Conservation (phyloP, 2,329 filamentous ascomycete species). For the Ceratocystis papillata region DNA sequence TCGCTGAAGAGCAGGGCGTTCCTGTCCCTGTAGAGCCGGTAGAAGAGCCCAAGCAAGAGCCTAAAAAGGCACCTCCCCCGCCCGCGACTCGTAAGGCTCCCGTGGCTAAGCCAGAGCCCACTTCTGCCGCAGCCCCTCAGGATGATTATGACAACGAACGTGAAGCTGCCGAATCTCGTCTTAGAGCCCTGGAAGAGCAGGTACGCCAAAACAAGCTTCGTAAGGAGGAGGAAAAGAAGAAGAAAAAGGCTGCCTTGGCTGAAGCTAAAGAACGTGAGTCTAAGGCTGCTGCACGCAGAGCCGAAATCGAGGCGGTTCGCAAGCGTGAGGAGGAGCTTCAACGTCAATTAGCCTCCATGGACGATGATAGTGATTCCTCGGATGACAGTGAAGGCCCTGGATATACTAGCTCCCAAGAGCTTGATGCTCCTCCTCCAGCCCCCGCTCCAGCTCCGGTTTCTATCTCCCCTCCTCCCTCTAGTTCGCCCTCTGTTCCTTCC, state of each 20-base stretch:
- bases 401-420: conserved; percentile 53
- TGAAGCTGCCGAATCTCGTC: conserved; percentile 67
- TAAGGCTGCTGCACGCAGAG: conserved; percentile 70
- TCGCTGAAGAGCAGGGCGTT: conserved; percentile 63
- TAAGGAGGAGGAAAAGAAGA: conserved; percentile 92
- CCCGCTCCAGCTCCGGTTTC: conserved; percentile 35
- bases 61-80: conserved; percentile 62
- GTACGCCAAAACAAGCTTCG: conserved; percentile 86
- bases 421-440: conserved; percentile 38
- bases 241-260: conserved; percentile 75
- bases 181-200: conserved; percentile 86
- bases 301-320: conserved; percentile 82
- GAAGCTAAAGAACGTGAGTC: conserved; percentile 83
- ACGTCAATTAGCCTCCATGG: conserved; percentile 67
- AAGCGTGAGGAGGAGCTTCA: conserved; percentile 85
- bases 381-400: conserved; percentile 70
- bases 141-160: conserved; percentile 70
- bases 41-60: conserved; percentile 35
- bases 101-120: conserved; percentile 47
- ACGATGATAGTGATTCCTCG: conserved; percentile 59
- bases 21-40: conserved; percentile 46
- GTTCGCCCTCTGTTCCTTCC: conserved; percentile 41
- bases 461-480: conserved; percentile 36
- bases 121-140: conserved; percentile 35
- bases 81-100: conserved; percentile 63